Evolutionary conservation across 2,329 filamentous ascomycete species (phyloP).

Genomic region (Helotiales sp.): DNA sequence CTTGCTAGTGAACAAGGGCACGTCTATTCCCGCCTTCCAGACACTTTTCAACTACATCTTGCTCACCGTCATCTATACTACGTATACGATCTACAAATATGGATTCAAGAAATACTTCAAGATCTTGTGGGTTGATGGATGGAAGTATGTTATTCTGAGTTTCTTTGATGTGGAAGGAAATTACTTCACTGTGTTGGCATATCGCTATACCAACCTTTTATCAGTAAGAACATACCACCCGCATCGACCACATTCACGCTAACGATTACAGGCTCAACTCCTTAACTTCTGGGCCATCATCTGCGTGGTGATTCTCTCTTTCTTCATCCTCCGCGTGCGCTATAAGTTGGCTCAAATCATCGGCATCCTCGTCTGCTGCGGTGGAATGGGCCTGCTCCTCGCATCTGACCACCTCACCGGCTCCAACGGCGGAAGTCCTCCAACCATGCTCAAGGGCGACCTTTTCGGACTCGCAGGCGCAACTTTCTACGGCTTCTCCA

Average conservation of each 20-base stretch:
- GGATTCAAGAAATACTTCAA: slow-evolving; percentile 72
- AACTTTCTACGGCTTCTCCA: slow-evolving; percentile 87
- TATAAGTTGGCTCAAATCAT: slow-evolving; percentile 86
- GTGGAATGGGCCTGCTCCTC: slow-evolving; percentile 85
- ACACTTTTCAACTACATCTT: slow-evolving; percentile 93
- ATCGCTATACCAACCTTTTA: slow-evolving; percentile 57
- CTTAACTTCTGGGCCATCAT: slow-evolving; percentile 99
- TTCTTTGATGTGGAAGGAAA: slow-evolving; percentile 97
- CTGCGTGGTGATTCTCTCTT: slow-evolving; percentile 84
- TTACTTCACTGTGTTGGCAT: slow-evolving; percentile 96
- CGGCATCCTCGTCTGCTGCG: slow-evolving; percentile 89
- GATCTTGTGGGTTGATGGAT: slow-evolving; percentile 73
- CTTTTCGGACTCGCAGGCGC: slow-evolving; percentile 89
- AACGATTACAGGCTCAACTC: slow-evolving; percentile 79
- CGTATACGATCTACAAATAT: slow-evolving; percentile 78
- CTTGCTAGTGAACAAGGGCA: slow-evolving; percentile 69
- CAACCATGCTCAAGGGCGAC: slow-evolving; percentile 86
- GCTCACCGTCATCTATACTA: slow-evolving; percentile 80
- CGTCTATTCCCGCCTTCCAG: slow-evolving; percentile 92
- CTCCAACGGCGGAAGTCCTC: slow-evolving; percentile 67
- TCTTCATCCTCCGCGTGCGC: slow-evolving; percentile 81
- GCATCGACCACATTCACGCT: background rate
- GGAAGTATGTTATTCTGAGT: slow-evolving; percentile 91
- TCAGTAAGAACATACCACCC: slow-evolving; percentile 10
- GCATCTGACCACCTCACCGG: slow-evolving; percentile 86